Evolutionary conservation across 306 rosid species (phyloP).

Genomic region (Sicyos baderoa): DNA sequence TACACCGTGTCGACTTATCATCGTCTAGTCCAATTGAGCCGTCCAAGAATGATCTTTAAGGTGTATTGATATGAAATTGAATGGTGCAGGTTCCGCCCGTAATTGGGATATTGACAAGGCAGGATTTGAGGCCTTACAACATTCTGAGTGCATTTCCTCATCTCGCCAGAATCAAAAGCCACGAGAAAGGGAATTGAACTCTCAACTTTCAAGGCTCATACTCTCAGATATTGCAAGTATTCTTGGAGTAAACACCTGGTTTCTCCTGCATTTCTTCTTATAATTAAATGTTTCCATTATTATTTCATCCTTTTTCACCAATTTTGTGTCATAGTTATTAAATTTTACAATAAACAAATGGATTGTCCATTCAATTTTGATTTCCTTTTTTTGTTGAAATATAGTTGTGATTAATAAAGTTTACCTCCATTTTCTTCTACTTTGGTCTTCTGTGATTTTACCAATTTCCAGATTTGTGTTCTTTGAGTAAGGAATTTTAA

Average conservation of each 20-base stretch:
- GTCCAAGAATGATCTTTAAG: too few relatives aligned
- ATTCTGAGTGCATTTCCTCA: slow-evolving; percentile 67
- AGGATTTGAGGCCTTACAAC: slow-evolving; percentile 65
- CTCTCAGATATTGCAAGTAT: background rate
- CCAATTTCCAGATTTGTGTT: background rate
- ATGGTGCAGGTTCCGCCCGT: slow-evolving; percentile 56
- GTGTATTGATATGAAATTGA: slow-evolving; percentile 14
- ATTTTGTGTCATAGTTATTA: slow-evolving; percentile 30
- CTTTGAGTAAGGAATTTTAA: background rate
- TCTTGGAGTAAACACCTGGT: slow-evolving; percentile 21
- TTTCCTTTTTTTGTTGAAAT: background rate
- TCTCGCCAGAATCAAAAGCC: slow-evolving; percentile 38
- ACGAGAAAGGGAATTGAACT: slow-evolving; percentile 30
- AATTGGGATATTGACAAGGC: slow-evolving; percentile 79
- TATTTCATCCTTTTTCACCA: slow-evolving; percentile 19
- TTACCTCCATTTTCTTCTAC: background rate
- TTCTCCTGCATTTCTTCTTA: slow-evolving; percentile 21
- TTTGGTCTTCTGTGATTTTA: background rate
- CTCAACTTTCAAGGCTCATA: background rate
- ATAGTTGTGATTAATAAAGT: background rate
- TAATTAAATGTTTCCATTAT: slow-evolving; percentile 16
- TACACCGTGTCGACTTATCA: background rate
- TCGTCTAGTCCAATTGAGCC: background rate
- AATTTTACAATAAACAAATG: slow-evolving; percentile 29
- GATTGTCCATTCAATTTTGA: slow-evolving; percentile 31